Evolutionary conservation across 2,329 filamentous ascomycete species (phyloP).

Genomic region (Phialemoniopsis sp.): DNA sequence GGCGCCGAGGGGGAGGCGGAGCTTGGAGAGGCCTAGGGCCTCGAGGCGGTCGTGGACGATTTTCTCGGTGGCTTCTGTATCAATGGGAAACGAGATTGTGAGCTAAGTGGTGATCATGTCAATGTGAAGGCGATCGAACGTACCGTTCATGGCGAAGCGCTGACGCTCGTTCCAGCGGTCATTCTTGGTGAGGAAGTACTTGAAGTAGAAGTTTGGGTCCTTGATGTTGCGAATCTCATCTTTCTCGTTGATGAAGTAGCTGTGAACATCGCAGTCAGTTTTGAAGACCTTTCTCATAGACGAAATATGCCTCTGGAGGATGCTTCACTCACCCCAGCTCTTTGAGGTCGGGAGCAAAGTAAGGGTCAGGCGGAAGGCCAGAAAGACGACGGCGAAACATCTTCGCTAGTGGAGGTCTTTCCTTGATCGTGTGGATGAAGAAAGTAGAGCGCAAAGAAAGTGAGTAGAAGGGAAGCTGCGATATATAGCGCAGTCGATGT

Average conservation of each 20-base stretch:
- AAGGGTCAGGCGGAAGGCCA: constrained; percentile 66
- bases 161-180: constrained; percentile 74
- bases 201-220: constrained; percentile 66
- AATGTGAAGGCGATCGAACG: constrained; percentile 13
- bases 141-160: constrained; percentile 70
- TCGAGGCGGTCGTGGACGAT: constrained; percentile 61
- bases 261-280: constrained; percentile 24
- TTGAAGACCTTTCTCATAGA: not conserved
- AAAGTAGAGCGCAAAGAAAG: not conserved
- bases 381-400: constrained; percentile 76
- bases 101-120: not conserved
- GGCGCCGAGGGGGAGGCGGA: constrained; percentile 57
- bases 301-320: too few species aligned
- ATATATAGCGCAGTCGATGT: too few species aligned
- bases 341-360: constrained; percentile 61
- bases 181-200: constrained; percentile 70
- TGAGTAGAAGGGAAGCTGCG: too few species aligned
- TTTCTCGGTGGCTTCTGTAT: constrained; percentile 55
- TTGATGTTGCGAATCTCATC: constrained; percentile 71
- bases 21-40: constrained; percentile 51
- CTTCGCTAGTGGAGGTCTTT: constrained; percentile 9
- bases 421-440: not conserved
- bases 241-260: constrained; percentile 73
- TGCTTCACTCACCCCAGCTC: constrained; percentile 61
- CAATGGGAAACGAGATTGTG: constrained; percentile 2